Percentiles rank a stretch among this genome's conserved stretches.
phyloP scores from a whole-genome alignment of 1,284 basidiomycete species.

The Schizophyllum commune region DNA sequence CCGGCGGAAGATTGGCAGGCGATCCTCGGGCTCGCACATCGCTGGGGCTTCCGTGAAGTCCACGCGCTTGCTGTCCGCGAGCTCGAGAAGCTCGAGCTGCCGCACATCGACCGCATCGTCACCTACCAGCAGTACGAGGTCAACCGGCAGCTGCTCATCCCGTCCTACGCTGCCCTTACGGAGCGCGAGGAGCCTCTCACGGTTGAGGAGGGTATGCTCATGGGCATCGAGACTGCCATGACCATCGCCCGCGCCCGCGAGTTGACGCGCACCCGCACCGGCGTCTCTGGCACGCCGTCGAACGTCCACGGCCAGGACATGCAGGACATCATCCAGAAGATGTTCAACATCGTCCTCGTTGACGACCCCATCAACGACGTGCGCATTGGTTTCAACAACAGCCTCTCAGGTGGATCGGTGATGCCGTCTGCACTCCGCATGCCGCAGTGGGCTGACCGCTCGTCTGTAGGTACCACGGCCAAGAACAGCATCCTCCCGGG shows the following conservation, averaged over 20 bases:
- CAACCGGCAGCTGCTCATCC: too few species aligned
- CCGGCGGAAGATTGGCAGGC: constrained; percentile 47
- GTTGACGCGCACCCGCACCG: constrained; percentile 18
- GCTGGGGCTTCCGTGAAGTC: constrained; percentile 56
- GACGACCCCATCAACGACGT: too few species aligned
- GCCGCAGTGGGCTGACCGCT: too few species aligned
- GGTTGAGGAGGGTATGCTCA: constrained; percentile 39
- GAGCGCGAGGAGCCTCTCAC: too few species aligned
- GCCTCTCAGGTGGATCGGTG: too few species aligned
- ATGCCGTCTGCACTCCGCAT: too few species aligned
- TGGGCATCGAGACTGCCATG: constrained; percentile 55
- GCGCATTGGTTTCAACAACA: too few species aligned
- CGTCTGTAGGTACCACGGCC: too few species aligned
- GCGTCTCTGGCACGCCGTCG: constrained; percentile 30
- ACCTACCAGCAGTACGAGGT: constrained; percentile 42
- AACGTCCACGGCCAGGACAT: constrained; percentile 28
- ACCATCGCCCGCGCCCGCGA: constrained; percentile 54
- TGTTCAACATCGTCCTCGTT: constrained; percentile 26
- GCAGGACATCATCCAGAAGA: constrained; percentile 25
- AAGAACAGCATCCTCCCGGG: too few species aligned
- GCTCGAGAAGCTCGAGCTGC: constrained; percentile 42
- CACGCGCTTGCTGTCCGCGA: constrained; percentile 52
- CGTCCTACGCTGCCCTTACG: too few species aligned
- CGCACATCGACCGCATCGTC: constrained; percentile 47
- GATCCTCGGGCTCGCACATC: constrained; percentile 49